These are phyloP conservation scores for Phyllosticta capitalensis DNA, from an alignment of 2,329 filamentous ascomycete species.

Conservation along the genomic window DNA sequence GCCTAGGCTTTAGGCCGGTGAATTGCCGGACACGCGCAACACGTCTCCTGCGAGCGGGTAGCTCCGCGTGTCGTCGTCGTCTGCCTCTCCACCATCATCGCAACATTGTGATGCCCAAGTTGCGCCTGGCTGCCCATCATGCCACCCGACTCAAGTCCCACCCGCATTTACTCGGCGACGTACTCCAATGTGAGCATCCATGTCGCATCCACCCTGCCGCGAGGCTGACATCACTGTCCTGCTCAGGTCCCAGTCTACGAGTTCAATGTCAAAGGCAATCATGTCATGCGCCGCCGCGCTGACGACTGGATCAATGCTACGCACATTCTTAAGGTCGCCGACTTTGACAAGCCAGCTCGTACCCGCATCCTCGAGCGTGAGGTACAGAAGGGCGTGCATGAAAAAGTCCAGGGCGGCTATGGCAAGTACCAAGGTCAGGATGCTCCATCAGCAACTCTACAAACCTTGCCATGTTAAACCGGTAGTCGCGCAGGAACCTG, in stretches of 20 bases:
- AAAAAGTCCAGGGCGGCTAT: constrained; percentile 97
- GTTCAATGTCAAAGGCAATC: constrained; percentile 74
- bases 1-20: too few relatives aligned
- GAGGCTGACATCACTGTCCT: constrained; percentile 14
- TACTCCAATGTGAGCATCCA: constrained; percentile 47
- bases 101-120: neutral
- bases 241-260: constrained; percentile 86
- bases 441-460: neutral
- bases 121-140: constrained; percentile 18
- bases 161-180: constrained; percentile 53
- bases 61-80: neutral
- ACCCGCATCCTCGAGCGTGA: constrained; percentile 93
- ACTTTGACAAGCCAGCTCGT: constrained; percentile 91
- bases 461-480: neutral
- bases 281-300: constrained; percentile 89
- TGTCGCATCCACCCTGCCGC: neutral
- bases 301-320: constrained; percentile 99
- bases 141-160: constrained; percentile 26
- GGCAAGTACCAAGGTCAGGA: constrained; percentile 86
- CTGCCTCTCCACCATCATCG: neutral
- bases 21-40: too few relatives aligned
- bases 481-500: constrained; percentile 60
- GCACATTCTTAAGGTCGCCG: constrained; percentile 92
- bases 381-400: constrained; percentile 90
- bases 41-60: neutral